A percentile compares a stretch with the other conserved stretches of the same genome.
Conservation (phyloP, 2,329 filamentous ascomycete species). For the Aspergillus fumigatus region DNA sequence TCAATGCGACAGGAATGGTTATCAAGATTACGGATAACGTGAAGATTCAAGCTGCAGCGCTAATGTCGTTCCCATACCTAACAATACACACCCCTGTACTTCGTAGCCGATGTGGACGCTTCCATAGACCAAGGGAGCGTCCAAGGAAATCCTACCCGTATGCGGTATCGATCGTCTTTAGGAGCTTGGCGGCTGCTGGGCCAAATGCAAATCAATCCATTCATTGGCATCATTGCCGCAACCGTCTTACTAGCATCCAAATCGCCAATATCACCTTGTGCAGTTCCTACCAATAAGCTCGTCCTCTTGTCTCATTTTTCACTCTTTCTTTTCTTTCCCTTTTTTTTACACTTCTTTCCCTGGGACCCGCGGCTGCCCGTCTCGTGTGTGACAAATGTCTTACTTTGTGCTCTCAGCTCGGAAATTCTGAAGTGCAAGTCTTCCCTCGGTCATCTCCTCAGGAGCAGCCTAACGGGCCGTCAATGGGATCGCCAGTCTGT, state of each 20-base stretch:
- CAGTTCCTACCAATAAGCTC: neutral
- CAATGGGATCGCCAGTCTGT: neutral
- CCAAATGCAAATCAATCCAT: neutral
- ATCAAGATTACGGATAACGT: too few species aligned
- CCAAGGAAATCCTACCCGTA: neutral
- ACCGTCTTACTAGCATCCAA: neutral
- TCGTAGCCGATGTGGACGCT: neutral
- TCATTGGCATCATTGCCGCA: slow-evolving; percentile 4
- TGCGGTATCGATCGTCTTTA: neutral
- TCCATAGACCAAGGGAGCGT: neutral
- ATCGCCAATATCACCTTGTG: neutral
- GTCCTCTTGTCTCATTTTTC: neutral
- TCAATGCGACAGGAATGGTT: too few species aligned
- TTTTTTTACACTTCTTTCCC: slow-evolving; percentile 1
- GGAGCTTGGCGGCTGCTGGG: neutral
- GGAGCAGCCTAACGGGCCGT: too few species aligned
- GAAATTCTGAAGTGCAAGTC: neutral
- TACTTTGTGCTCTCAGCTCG: too few species aligned
- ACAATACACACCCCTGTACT: neutral
- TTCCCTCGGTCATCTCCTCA: neutral
- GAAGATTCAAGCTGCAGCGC: too few species aligned
- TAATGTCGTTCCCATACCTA: neutral
- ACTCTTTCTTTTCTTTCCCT: neutral
- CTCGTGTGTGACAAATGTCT: too few species aligned
- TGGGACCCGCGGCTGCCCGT: too few species aligned